These are phyloP conservation scores for Trichoderma semiorbis DNA, from an alignment of 2,329 filamentous ascomycete species.

Conservation along the genomic window DNA sequence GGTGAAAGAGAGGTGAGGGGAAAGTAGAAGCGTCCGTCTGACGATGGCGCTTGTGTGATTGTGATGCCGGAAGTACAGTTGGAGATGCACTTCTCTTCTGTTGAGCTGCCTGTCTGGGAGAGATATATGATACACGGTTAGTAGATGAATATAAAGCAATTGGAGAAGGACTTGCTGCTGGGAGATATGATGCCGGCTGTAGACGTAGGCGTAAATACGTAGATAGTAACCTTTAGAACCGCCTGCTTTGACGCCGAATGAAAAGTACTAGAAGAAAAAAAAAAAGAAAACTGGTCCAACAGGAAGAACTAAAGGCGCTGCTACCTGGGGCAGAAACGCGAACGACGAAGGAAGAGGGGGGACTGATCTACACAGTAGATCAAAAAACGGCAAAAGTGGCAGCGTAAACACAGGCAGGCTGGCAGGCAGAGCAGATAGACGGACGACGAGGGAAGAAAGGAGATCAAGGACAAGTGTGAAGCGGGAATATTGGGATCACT, in stretches of 20 bases:
- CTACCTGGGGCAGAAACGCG: neutral
- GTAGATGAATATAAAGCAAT: neutral
- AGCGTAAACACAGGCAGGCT: neutral
- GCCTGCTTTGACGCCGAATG: neutral
- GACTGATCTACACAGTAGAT: neutral
- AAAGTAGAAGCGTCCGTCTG: neutral
- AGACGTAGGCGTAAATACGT: neutral
- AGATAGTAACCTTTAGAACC: neutral
- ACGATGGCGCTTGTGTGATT: neutral
- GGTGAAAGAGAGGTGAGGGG: neutral
- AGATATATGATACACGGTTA: neutral
- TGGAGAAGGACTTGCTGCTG: neutral
- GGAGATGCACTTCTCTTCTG: neutral
- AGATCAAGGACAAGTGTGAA: neutral
- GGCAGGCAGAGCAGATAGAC: neutral
- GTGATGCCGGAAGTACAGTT: neutral
- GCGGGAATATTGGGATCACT: neutral
- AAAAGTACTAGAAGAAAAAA: neutral
- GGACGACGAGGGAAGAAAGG: neutral
- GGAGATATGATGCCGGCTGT: neutral
- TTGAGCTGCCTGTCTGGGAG: neutral
- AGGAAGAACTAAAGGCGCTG: neutral
- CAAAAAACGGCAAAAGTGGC: neutral
- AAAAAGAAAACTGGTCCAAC: neutral
- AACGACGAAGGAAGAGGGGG: neutral